A percentile compares a stretch with the other conserved stretches of the same genome.
These are phyloP conservation scores for Nidularia sp. DNA, from an alignment of 768 basidiomycete species.

Conservation along the genomic window DNA sequence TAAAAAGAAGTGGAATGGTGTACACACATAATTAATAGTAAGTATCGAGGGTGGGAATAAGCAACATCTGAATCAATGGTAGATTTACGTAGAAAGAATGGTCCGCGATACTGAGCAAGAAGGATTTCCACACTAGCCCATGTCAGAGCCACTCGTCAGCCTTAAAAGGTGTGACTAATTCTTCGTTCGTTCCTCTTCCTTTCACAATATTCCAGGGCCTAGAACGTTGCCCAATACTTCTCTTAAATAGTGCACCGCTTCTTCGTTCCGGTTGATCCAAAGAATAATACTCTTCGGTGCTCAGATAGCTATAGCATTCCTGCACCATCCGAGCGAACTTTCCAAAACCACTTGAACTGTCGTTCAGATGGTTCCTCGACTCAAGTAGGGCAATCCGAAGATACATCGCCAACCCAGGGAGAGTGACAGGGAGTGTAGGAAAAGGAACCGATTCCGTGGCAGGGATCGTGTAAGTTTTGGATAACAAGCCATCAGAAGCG, in stretches of 20 bases:
- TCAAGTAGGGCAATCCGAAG: conserved; percentile 67
- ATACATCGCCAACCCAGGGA: conserved; percentile 75
- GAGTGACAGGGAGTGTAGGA: conserved; percentile 69
- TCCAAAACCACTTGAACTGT: conserved; percentile 56
- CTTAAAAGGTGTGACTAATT: conserved; percentile 80
- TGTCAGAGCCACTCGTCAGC: conserved; percentile 53
- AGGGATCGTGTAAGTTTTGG: conserved; percentile 72
- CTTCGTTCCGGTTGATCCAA: conserved; percentile 30
- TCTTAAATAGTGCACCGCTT: conserved; percentile 53
- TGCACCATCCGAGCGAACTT: conserved; percentile 71
- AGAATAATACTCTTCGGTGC: conserved; percentile 20
- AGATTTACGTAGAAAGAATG: too few species aligned
- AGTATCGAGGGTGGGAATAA: too few species aligned
- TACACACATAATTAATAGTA: too few species aligned
- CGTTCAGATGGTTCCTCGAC: conserved; percentile 56
- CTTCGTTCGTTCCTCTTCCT: conserved; percentile 56
- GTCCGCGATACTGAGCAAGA: too few species aligned
- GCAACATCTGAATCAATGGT: too few species aligned
- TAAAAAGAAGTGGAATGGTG: too few species aligned
- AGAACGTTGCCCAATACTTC: conserved; percentile 50
- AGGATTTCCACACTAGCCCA: too few species aligned
- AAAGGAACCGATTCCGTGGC: conserved; percentile 53
- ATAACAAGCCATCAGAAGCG: conserved; percentile 55
- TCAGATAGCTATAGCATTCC: conserved; percentile 49
- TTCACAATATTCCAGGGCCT: conserved; percentile 34